phyloP scores from a whole-genome alignment of 495 filamentous ascomycete species.

The Annulohypoxylon moriforme region DNA sequence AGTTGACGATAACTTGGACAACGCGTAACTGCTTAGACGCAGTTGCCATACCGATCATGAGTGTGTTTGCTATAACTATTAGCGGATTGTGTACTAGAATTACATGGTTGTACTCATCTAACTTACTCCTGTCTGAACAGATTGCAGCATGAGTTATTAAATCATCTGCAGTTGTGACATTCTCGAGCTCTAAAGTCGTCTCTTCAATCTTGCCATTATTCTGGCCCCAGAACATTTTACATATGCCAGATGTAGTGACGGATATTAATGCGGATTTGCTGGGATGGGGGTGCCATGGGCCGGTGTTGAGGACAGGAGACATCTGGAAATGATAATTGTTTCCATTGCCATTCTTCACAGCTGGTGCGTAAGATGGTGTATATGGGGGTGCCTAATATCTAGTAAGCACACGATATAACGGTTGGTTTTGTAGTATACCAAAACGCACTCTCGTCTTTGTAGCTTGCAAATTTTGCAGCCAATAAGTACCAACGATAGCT shows the following conservation, averaged over 20 bases:
- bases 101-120: not conserved
- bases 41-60: constrained; percentile 74
- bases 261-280: constrained; percentile 75
- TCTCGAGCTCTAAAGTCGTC: constrained; percentile 74
- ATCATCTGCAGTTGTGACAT: constrained; percentile 72
- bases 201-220: constrained; percentile 76
- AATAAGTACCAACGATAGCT: constrained; percentile 84
- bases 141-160: constrained; percentile 84
- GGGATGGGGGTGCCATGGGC: constrained; percentile 73
- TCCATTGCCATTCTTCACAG: constrained; percentile 51
- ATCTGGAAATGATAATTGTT: constrained; percentile 60
- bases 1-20: constrained; percentile 69
- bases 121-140: constrained; percentile 74
- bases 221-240: constrained; percentile 75
- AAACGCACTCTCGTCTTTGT: constrained; percentile 37
- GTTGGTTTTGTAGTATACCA: not conserved
- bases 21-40: constrained; percentile 73
- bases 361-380: constrained; percentile 56
- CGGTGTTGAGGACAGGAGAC: constrained; percentile 64
- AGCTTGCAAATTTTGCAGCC: constrained; percentile 62
- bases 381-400: constrained; percentile 34
- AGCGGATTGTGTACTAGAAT: not conserved
- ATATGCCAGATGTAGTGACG: constrained; percentile 74
- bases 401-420: constrained; percentile 23
- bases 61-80: constrained; percentile 57